Conservation (phyloP, 2,329 filamentous ascomycete genomes). For the Aspergillus sp. region DNA sequence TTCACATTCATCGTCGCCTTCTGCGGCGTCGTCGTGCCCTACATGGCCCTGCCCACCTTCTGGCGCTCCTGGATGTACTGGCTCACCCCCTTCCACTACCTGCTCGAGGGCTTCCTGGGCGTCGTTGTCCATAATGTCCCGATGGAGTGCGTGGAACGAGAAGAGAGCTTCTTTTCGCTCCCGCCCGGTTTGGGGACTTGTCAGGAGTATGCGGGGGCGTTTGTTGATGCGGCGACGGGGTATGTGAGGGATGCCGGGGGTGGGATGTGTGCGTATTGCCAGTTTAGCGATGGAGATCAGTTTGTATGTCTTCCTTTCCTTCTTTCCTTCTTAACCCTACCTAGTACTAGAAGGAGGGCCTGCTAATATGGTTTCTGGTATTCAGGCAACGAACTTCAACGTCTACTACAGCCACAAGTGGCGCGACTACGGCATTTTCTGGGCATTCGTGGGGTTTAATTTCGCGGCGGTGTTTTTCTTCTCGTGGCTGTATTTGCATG, state of each 20-base stretch:
- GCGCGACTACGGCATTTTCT: constrained; percentile 66
- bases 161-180: constrained; percentile 61
- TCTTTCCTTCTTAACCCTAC: neutral
- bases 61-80: constrained; percentile 69
- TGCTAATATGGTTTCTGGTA: neutral
- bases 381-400: constrained; percentile 53
- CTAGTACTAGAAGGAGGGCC: too few relatives aligned
- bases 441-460: constrained; percentile 65
- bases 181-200: constrained; percentile 60
- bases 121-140: constrained; percentile 56
- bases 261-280: constrained; percentile 65
- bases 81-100: constrained; percentile 67
- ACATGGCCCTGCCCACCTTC: constrained; percentile 60
- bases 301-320: constrained; percentile 46
- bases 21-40: constrained; percentile 73
- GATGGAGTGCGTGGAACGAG: constrained; percentile 55
- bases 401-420: constrained; percentile 62
- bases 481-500: constrained; percentile 56
- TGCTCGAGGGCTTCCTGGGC: constrained; percentile 62
- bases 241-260: constrained; percentile 58
- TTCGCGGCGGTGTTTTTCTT: constrained; percentile 54
- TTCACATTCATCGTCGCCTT: constrained; percentile 70
- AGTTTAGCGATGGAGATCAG: constrained; percentile 60
- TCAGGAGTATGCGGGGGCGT: constrained; percentile 57
- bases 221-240: constrained; percentile 56